Evolutionary conservation across 257 asterid species (phyloP).

Genomic region (Solanum tarapatanum): DNA sequence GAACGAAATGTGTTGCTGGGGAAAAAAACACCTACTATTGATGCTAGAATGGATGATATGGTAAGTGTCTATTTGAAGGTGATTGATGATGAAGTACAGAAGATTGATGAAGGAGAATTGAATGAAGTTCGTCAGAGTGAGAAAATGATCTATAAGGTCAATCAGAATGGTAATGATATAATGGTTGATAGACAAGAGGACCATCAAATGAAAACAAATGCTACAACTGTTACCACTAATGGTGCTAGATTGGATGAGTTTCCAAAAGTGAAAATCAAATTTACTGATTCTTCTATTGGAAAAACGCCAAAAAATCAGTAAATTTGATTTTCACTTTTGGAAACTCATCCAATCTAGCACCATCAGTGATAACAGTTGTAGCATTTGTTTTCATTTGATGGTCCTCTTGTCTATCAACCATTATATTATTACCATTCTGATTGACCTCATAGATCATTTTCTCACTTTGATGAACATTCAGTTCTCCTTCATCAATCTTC

Average conservation of each 20-base stretch:
- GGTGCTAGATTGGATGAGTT: constrained; percentile 5
- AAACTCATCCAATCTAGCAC: constrained; percentile 3
- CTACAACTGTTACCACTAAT: background rate
- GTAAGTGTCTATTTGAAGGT: constrained; percentile 7
- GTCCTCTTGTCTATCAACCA: constrained; percentile 2
- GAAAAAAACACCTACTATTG: constrained; percentile 14
- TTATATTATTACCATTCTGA: no score
- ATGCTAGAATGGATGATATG: constrained; percentile 10
- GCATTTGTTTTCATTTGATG: background rate
- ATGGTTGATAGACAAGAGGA: constrained; percentile 3
- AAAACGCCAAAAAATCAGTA: constrained; percentile 11
- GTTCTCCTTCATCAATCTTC: constrained; percentile 10
- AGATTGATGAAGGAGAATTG: constrained; percentile 4
- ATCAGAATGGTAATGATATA: no score
- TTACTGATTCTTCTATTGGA: background rate
- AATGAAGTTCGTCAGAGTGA: background rate
- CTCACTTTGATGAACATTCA: background rate
- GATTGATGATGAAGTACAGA: constrained; percentile 8
- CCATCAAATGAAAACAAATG: background rate
- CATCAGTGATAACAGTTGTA: background rate
- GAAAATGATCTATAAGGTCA: no score
- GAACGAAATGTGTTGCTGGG: background rate
- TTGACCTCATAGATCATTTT: no score
- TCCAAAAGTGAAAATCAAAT: constrained; percentile 8
- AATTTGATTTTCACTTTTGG: constrained; percentile 9